Percentiles rank a stretch among this genome's conserved stretches.
These are phyloP conservation scores for Metarhizium anisopliae DNA, from an alignment of 2,329 filamentous ascomycete species.

Conservation along the genomic window DNA sequence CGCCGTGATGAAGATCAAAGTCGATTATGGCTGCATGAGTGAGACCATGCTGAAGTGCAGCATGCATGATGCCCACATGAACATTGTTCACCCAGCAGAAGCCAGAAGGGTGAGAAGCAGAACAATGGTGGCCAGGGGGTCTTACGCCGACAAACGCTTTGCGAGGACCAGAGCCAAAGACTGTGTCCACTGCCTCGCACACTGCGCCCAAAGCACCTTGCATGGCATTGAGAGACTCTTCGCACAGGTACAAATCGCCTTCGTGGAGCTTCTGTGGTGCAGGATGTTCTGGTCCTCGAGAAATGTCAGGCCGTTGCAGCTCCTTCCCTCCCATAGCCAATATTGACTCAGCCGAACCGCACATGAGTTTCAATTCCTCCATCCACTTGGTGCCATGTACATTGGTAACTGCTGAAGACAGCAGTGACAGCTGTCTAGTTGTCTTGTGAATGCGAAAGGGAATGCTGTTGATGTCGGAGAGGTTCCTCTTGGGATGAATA, in stretches of 20 bases:
- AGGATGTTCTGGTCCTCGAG: constrained; percentile 35
- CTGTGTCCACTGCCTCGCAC: constrained; percentile 81
- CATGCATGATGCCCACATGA: constrained; percentile 91
- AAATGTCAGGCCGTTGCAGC: constrained; percentile 58
- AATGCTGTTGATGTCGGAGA: constrained; percentile 44
- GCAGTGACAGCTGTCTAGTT: constrained; percentile 58
- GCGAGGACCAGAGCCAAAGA: constrained; percentile 59
- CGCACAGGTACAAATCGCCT: constrained; percentile 84
- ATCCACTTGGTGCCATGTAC: constrained; percentile 92
- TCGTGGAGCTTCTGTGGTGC: constrained; percentile 60
- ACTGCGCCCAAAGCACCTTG: constrained; percentile 89
- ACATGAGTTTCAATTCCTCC: constrained; percentile 82
- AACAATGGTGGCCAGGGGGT: constrained; percentile 93
- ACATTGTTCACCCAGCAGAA: constrained; percentile 99
- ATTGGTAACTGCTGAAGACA: constrained; percentile 71
- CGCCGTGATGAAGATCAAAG: constrained; percentile 85
- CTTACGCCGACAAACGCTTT: constrained; percentile 88
- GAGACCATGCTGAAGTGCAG: constrained; percentile 69
- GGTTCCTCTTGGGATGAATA: constrained; percentile 53
- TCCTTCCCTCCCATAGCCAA: constrained; percentile 72
- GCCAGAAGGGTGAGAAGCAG: constrained; percentile 77
- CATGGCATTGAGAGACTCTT: constrained; percentile 77
- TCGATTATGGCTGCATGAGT: constrained; percentile 93
- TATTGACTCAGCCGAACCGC: constrained; percentile 67
- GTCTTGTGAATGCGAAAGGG: constrained; percentile 86